These are phyloP conservation scores for Alternaria tenuissima DNA, from an alignment of 2,329 filamentous ascomycete genomes.

Conservation along the genomic window DNA sequence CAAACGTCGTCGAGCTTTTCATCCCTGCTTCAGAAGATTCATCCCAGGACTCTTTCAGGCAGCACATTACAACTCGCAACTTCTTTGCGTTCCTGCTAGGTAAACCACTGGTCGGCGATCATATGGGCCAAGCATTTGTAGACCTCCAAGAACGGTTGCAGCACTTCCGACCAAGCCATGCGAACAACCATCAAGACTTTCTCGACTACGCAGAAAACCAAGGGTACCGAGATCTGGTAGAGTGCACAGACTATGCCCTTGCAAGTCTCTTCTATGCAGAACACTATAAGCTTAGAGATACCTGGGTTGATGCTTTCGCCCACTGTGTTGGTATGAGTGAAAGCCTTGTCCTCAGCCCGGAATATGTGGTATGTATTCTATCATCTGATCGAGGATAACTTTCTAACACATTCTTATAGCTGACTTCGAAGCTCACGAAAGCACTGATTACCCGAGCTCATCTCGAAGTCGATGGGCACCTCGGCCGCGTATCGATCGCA, in stretches of 20 bases:
- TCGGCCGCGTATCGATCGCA: slow-evolving; percentile 66
- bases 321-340: slow-evolving; percentile 83
- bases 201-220: slow-evolving; percentile 72
- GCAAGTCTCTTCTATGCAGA: slow-evolving; percentile 75
- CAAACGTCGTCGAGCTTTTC: slow-evolving; percentile 65
- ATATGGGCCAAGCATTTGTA: slow-evolving; percentile 70
- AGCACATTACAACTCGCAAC: slow-evolving; percentile 76
- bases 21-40: slow-evolving; percentile 69
- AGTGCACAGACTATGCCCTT: slow-evolving; percentile 72
- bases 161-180: slow-evolving; percentile 63
- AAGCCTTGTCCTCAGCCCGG: slow-evolving; percentile 62
- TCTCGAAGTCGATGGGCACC: slow-evolving; percentile 70
- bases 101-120: slow-evolving; percentile 71
- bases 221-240: slow-evolving; percentile 73
- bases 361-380: slow-evolving; percentile 65
- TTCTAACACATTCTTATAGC: slow-evolving; percentile 29
- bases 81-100: slow-evolving; percentile 76
- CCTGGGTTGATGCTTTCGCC: slow-evolving; percentile 77
- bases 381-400: slow-evolving; percentile 1
- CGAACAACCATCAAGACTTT: slow-evolving; percentile 68
- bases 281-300: slow-evolving; percentile 66
- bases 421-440: slow-evolving; percentile 62
- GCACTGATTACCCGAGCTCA: slow-evolving; percentile 70
- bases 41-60: slow-evolving; percentile 65
- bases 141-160: slow-evolving; percentile 71